A percentile compares a stretch with the other conserved stretches of the same genome.
phyloP scores from a whole-genome alignment of 805 yeast genomes.

The Candida silvatica region DNA sequence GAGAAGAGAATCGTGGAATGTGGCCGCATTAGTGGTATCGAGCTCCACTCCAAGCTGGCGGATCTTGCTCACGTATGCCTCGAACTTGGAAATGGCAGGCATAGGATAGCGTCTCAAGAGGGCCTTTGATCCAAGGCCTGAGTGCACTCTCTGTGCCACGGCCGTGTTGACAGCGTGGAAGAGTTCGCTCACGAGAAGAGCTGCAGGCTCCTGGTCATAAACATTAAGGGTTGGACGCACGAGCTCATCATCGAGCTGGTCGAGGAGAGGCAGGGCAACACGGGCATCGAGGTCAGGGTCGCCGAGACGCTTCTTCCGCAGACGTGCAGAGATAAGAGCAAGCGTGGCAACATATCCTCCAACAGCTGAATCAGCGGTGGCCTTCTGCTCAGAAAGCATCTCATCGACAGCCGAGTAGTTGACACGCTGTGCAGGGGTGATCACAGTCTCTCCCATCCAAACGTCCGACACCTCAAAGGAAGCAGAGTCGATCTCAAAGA shows the following conservation, averaged over 20 bases:
- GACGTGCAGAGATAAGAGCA: slow-evolving; percentile 55
- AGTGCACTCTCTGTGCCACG: slow-evolving; percentile 72
- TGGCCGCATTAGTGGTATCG: slow-evolving; percentile 66
- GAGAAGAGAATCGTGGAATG: slow-evolving; percentile 65
- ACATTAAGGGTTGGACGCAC: slow-evolving; percentile 66
- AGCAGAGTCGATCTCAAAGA: slow-evolving; percentile 69
- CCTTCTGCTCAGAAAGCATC: slow-evolving; percentile 27
- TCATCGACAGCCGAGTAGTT: slow-evolving; percentile 47
- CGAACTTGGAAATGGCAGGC: slow-evolving; percentile 77
- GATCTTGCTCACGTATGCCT: slow-evolving; percentile 67
- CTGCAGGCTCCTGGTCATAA: slow-evolving; percentile 52
- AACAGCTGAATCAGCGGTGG: slow-evolving; percentile 44
- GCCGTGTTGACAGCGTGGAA: slow-evolving; percentile 75
- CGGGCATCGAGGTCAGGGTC: slow-evolving; percentile 38
- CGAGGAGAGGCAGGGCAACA: slow-evolving; percentile 57
- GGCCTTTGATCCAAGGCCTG: slow-evolving; percentile 71
- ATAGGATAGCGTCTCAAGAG: slow-evolving; percentile 80
- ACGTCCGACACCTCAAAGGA: slow-evolving; percentile 67
- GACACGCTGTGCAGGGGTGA: slow-evolving; percentile 55
- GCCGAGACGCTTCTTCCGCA: slow-evolving; percentile 58
- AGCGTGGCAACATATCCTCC: slow-evolving; percentile 55
- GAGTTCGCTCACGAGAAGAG: slow-evolving; percentile 58
- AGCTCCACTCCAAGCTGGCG: slow-evolving; percentile 55
- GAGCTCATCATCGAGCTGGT: slow-evolving; percentile 79
- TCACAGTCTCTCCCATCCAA: slow-evolving; percentile 65